phyloP scores from a whole-genome alignment of 2,329 filamentous ascomycete genomes.

The Phialophora tarda region DNA sequence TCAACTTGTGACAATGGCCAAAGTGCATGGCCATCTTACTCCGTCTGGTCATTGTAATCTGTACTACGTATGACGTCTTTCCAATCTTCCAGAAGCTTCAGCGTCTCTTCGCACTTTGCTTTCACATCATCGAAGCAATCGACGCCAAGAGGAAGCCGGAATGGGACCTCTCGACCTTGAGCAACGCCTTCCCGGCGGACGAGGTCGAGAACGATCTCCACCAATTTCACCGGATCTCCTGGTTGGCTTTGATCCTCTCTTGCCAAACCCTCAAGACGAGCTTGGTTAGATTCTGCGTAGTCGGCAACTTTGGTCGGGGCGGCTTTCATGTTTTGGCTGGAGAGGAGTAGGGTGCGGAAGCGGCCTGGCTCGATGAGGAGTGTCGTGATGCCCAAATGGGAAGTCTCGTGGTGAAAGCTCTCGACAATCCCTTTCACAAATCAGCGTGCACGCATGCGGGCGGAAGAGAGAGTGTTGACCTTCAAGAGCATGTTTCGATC shows the following conservation, averaged over 20 bases:
- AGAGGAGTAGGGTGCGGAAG: slow-evolving; percentile 28
- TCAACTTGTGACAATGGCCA: neutral
- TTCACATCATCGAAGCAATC: slow-evolving; percentile 55
- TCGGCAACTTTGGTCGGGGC: slow-evolving; percentile 18
- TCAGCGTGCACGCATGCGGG: slow-evolving; percentile 4
- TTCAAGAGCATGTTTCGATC: slow-evolving; percentile 52
- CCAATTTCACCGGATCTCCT: slow-evolving; percentile 63
- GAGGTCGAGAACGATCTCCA: slow-evolving; percentile 60
- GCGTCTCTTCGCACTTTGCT: slow-evolving; percentile 51
- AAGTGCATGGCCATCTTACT: neutral
- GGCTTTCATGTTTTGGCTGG: slow-evolving; percentile 15
- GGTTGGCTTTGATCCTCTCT: slow-evolving; percentile 50
- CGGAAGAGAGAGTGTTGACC: slow-evolving; percentile 37
- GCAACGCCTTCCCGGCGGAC: slow-evolving; percentile 59
- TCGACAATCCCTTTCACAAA: slow-evolving; percentile 39
- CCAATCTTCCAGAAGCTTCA: slow-evolving; percentile 59
- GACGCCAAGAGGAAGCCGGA: slow-evolving; percentile 60
- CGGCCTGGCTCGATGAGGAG: slow-evolving; percentile 47
- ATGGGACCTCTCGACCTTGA: slow-evolving; percentile 57
- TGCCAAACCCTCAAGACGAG: slow-evolving; percentile 44
- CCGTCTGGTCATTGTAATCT: slow-evolving; percentile 14
- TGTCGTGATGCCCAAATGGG: slow-evolving; percentile 43
- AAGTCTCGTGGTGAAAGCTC: slow-evolving; percentile 42
- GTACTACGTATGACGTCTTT: slow-evolving; percentile 50
- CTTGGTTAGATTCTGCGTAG: slow-evolving; percentile 12